These are phyloP conservation scores for Xylaria telfairii DNA, from an alignment of 495 filamentous ascomycete species.

Conservation along the genomic window DNA sequence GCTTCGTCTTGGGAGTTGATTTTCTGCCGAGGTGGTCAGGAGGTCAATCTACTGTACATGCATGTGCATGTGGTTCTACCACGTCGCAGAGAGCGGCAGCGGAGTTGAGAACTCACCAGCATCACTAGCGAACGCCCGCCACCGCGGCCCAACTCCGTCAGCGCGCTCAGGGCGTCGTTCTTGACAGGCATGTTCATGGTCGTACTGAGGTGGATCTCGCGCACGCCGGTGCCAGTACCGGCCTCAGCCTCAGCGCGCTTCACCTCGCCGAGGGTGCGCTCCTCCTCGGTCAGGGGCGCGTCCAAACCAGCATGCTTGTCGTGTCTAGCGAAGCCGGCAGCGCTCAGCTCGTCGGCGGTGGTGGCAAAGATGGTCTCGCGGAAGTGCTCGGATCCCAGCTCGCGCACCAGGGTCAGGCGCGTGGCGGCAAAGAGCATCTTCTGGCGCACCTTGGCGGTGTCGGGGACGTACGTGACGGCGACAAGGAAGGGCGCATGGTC, in stretches of 20 bases:
- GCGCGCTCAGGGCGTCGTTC: constrained; percentile 69
- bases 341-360: constrained; percentile 71
- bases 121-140: constrained; percentile 72
- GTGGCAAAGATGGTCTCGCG: constrained; percentile 77
- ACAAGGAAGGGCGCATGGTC: constrained; percentile 62
- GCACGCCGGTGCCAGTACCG: constrained; percentile 68
- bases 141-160: constrained; percentile 61
- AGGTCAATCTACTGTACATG: neutral
- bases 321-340: constrained; percentile 76
- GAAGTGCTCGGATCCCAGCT: constrained; percentile 90
- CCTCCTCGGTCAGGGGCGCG: constrained; percentile 88
- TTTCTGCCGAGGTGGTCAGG: constrained; percentile 49
- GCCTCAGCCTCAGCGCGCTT: constrained; percentile 81
- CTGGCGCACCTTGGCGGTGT: constrained; percentile 84
- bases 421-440: constrained; percentile 97
- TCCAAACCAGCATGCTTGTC: constrained; percentile 69
- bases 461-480: constrained; percentile 89
- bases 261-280: constrained; percentile 76
- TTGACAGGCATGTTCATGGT: constrained; percentile 70
- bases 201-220: constrained; percentile 64
- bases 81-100: neutral
- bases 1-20: constrained; percentile 79
- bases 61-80: neutral
- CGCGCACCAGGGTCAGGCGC: constrained; percentile 79
- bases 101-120: constrained; percentile 64